Evolutionary conservation across 306 rosid genomes (phyloP).

Genomic region (Echinosophora koreensis): DNA sequence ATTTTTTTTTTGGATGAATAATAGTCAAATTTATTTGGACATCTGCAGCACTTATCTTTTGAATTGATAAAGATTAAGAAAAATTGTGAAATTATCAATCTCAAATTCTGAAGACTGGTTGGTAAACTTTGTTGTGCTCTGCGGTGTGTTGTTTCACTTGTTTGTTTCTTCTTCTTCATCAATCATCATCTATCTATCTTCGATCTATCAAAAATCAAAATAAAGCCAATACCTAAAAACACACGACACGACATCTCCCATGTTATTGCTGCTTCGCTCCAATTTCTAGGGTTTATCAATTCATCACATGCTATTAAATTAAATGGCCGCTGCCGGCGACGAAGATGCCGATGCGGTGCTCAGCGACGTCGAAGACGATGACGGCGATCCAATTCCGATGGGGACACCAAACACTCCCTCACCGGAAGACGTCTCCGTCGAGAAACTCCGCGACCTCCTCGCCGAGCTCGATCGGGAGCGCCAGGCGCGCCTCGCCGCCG

Average conservation of each 20-base stretch:
- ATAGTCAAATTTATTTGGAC: background rate
- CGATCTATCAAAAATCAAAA: too few species aligned
- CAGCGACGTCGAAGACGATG: constrained; percentile 91
- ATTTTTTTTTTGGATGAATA: too few species aligned
- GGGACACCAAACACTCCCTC: constrained; percentile 41
- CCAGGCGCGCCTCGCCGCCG: constrained; percentile 75
- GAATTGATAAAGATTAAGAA: background rate
- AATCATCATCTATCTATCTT: background rate
- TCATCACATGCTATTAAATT: constrained; percentile 29
- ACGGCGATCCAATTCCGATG: constrained; percentile 68
- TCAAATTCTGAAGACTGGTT: constrained; percentile 25
- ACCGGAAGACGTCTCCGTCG: constrained; percentile 71
- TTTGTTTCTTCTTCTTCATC: constrained; percentile 32
- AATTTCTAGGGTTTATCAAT: constrained; percentile 58
- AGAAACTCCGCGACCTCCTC: constrained; percentile 67
- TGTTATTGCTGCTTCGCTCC: constrained; percentile 22
- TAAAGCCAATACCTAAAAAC: background rate
- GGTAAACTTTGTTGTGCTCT: constrained; percentile 16
- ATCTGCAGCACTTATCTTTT: background rate
- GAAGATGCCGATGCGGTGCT: constrained; percentile 84
- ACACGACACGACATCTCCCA: background rate
- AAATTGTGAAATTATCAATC: background rate
- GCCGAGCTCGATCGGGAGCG: constrained; percentile 92
- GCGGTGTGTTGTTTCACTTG: background rate
- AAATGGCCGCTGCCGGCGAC: constrained; percentile 74